A percentile compares a stretch with the other conserved stretches of the same genome.
Conservation (phyloP, 345 rosid species). For the Eucalyptus sp. region DNA sequence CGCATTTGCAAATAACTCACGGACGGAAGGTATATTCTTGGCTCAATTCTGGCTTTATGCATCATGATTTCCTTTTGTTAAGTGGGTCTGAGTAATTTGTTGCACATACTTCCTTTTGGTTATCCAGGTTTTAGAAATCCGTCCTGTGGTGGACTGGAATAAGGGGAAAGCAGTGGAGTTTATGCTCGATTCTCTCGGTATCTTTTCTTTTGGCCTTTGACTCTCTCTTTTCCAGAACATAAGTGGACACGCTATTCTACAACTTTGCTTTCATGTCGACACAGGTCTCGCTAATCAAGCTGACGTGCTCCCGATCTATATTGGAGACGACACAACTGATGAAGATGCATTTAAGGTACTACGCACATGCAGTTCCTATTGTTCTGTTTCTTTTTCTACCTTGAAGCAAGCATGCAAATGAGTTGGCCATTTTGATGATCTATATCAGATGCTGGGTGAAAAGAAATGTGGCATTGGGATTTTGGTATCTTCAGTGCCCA, state of each 20-base stretch:
- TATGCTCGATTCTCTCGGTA: constrained; percentile 81
- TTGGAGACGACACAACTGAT: constrained; percentile 85
- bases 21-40: constrained; percentile 38
- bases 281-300: constrained; percentile 45
- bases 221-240: background rate
- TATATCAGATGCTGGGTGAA: constrained; percentile 39
- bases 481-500: constrained; percentile 74
- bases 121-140: constrained; percentile 84
- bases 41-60: background rate
- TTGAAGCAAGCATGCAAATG: background rate
- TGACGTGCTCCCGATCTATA: constrained; percentile 67
- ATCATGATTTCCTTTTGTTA: background rate
- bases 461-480: constrained; percentile 65
- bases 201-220: background rate
- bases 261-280: background rate
- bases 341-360: constrained; percentile 92
- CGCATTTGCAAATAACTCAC: constrained; percentile 63
- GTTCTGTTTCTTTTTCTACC: background rate
- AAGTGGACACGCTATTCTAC: background rate
- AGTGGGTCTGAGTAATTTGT: background rate
- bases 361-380: too few relatives aligned
- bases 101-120: background rate
- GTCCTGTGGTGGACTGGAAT: constrained; percentile 90
- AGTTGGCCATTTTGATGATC: background rate
- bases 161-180: constrained; percentile 95